Evolutionary conservation across 1,139 yeast species (phyloP).

Genomic region (Nakaseomyces uthaithaninus): DNA sequence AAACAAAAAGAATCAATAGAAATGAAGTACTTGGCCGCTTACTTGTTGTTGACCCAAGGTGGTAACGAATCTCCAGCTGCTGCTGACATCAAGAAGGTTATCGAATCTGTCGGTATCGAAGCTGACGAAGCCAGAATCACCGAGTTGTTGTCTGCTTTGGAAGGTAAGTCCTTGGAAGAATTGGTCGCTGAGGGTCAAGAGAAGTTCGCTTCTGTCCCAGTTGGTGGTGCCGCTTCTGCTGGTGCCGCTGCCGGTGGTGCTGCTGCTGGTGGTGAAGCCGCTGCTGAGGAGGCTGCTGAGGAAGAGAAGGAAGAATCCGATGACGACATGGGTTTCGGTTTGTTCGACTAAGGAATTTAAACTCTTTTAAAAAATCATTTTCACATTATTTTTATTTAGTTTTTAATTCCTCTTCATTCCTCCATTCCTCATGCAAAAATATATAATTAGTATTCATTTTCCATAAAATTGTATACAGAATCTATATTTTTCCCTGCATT

Average conservation of each 20-base stretch:
- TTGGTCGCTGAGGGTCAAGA: constrained; percentile 92
- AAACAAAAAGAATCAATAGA: constrained; percentile 34
- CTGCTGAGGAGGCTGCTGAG: constrained; percentile 49
- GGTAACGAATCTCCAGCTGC: constrained; percentile 89
- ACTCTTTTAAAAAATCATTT: constrained; percentile 3
- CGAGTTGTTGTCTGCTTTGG: constrained; percentile 79
- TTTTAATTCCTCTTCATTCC: constrained; percentile 7
- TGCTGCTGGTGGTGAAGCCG: constrained; percentile 64
- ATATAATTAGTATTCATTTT: neutral
- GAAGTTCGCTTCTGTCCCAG: constrained; percentile 94
- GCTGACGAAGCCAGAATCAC: constrained; percentile 85
- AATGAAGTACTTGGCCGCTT: constrained; percentile 90
- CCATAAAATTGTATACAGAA: neutral
- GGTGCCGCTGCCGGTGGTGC: constrained; percentile 63
- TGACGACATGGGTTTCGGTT: constrained; percentile 85
- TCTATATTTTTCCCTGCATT: constrained; percentile 9
- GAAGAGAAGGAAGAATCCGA: constrained; percentile 52
- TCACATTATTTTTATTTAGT: constrained; percentile 7
- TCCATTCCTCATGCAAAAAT: neutral
- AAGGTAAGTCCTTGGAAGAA: constrained; percentile 85
- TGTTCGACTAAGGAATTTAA: constrained; percentile 56
- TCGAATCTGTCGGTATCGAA: constrained; percentile 92
- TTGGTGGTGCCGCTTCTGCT: constrained; percentile 92
- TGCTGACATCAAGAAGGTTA: constrained; percentile 79
- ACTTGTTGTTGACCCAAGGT: constrained; percentile 78